Evolutionary conservation across 176 grass and related monocot genomes (phyloP).

Genomic region (Eremochloa ophiuroides): DNA sequence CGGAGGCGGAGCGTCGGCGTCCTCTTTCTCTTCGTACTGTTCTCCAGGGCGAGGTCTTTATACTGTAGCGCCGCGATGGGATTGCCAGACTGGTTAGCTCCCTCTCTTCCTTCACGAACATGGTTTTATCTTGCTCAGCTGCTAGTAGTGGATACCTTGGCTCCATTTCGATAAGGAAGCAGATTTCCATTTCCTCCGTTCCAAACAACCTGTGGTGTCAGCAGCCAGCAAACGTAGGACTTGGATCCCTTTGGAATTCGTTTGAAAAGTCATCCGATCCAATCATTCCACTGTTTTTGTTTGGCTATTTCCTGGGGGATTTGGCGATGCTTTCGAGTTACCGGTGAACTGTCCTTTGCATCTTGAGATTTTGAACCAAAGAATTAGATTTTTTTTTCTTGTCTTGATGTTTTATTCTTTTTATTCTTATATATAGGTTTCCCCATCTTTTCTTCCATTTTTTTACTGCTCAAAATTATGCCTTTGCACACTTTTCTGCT

Average conservation of each 20-base stretch:
- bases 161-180: no score
- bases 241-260: no score
- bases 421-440: not conserved
- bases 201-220: no score
- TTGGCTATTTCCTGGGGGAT: not conserved
- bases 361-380: not conserved
- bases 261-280: no score
- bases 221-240: no score
- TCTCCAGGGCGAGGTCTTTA: no score
- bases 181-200: no score
- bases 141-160: no score
- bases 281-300: not conserved
- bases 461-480: not conserved
- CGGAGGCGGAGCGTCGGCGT: no score
- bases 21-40: no score
- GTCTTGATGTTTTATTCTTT: not conserved
- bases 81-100: not conserved
- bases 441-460: not conserved
- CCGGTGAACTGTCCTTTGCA: not conserved
- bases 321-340: not conserved
- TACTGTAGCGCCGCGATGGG: not conserved
- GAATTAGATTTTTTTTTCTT: not conserved
- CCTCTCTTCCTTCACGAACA: not conserved
- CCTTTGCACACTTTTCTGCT: not conserved
- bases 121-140: not conserved